Evolutionary conservation across 2,329 filamentous ascomycete species (phyloP), one percentile per base, ranked within the genome.

Genomic region (Alternaria gaisen): DNA sequence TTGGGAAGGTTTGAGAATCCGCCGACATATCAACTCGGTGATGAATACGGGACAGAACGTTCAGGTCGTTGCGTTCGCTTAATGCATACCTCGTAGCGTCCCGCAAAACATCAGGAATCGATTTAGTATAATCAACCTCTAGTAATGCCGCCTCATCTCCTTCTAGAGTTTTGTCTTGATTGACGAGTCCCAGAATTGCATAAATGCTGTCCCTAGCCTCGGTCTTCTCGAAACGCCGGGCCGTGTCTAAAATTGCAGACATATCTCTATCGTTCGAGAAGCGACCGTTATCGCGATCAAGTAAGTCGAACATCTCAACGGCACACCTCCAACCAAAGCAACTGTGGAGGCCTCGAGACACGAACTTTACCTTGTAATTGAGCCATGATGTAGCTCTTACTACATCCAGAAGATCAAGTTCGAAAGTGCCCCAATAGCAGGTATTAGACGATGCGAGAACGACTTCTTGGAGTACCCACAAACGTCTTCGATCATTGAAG

Each of bases 161-260:
- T 47, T 10, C 12, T 10, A 22, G 18, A 0, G 7, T 2, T 0
- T 1, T 34, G 2, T 32, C 4, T 2, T 22, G 3, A 9, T 47
- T 12, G 5, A 34, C 3, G 8, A 47, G 5, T n/a, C 44, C 28
- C n/a, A 47, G 2, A 11, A 47, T 22, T 1, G 28, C 44, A 6
- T 5, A 47, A 5, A 16, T 16, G 3, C 44, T 16, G 1, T 47
- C 44, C 2, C n/a, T 22, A 16, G 11, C 28, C 2, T 47, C 28
- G 0, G 28, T 10, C 3, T 16, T 22, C 3, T 47, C 18, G 2
- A 34, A 47, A 3, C 3, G 7, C 14, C 0, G 28, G 5, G 5
- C 12, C 2, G 8, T 16, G 1, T 1, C 2, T 0, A 32, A 20
- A n/a, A 47, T 16, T 0, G 0, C 5, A 26, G 0, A 4, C 18